Base-by-base conservation (phyloP, 2,329 filamentous ascomycete species). In the Trichoderma atrobrunneum region DNA sequence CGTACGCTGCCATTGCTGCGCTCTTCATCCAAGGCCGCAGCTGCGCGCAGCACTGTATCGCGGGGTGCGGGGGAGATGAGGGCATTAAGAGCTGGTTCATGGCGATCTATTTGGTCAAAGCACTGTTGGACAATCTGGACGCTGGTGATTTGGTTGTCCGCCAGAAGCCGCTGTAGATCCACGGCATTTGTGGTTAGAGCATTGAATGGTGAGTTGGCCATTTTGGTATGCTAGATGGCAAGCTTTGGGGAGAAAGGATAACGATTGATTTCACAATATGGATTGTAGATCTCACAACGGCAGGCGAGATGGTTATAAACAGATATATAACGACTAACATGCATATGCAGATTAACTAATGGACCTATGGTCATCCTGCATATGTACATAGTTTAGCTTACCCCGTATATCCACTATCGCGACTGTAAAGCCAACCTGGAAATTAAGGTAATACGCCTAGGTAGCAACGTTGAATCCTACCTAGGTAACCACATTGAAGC, bases 1-100 rank as follows among this genome's bases (percentile, higher is more conserved):
- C 76, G 68, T 4, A 76, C 21, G 1, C 64, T 70, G 7, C 76
- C 76, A 10, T 65, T 60, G 3, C 16, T 24, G 28, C 76, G 76
- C 72, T 78, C 76, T 3, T 64, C 72, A 61, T 78, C 76, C 4
- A 75, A 67, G 5, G 48, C 61, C 11, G 61, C 73, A 6, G 76
- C 76, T 26, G 56, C 21, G 10, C 57, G 30, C 16, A 73, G 12
- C n/a, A 65, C 67, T 30, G 62, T 62, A 7, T 74, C 71, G 4
- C 73, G 73, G 7, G 72, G 73, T 7, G 72, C 71, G 7, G 26
- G 65, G 26, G 73, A 75, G 48, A 75, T 75, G 67, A 75, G 66
- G 10, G 72, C 72, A 54, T 75, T 75, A 59, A 75, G 70, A 16
- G 30, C 26, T 0, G 66, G 24, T 21, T 75, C 72, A 43, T 75